These are phyloP conservation scores for Grosmannia huntii DNA, from an alignment of 2,329 filamentous ascomycete species.

Conservation along the genomic window DNA sequence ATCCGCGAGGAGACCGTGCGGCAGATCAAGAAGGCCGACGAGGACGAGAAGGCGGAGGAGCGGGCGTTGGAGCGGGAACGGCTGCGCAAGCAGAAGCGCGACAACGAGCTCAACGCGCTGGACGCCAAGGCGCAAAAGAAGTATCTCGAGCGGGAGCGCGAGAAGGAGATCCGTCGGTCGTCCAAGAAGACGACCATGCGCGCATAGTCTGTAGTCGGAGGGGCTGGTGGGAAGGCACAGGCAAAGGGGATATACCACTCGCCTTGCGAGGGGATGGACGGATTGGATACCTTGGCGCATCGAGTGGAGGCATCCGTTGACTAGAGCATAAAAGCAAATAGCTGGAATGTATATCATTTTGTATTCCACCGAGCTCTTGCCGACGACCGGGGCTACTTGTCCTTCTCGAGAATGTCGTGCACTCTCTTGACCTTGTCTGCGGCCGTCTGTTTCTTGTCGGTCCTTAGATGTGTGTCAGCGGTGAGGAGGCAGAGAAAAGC, in stretches of 20 bases:
- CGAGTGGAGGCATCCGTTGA: neutral
- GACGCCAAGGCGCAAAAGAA: conserved; percentile 78
- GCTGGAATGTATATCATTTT: neutral
- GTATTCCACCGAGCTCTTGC: neutral
- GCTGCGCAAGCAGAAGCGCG: conserved; percentile 79
- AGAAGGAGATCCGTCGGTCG: conserved; percentile 52
- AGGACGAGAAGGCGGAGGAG: conserved; percentile 73
- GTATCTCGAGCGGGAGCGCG: conserved; percentile 67
- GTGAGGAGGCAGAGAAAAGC: conserved; percentile 5
- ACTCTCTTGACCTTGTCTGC: conserved; percentile 64
- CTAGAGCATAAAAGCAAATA: neutral
- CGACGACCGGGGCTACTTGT: neutral
- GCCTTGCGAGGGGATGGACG: neutral
- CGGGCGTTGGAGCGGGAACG: conserved; percentile 57
- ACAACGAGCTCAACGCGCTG: conserved; percentile 63
- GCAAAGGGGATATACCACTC: neutral
- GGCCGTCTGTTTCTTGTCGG: conserved; percentile 73
- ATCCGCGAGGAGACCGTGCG: conserved; percentile 70
- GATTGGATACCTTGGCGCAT: neutral
- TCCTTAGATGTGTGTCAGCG: conserved; percentile 33
- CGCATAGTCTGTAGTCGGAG: conserved; percentile 20
- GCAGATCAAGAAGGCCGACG: conserved; percentile 66
- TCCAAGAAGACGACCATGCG: conserved; percentile 43
- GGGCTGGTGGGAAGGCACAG: neutral
- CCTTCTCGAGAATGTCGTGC: conserved; percentile 31